Conservation (phyloP, 2,329 filamentous ascomycete genomes). For the Talaromyces marneffei region DNA sequence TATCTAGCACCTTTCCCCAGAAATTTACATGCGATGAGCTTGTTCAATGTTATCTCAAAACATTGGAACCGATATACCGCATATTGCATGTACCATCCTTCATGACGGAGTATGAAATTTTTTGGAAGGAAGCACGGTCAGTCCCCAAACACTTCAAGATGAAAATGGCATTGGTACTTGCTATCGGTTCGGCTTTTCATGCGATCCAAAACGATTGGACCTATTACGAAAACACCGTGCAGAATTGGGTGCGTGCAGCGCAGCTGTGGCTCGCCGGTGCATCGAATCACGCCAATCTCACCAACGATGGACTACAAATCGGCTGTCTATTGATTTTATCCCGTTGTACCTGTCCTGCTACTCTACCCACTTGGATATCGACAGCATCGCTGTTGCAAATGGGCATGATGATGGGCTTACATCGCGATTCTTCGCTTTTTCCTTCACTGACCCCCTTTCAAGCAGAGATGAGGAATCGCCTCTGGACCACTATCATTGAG, state of each 20-base stretch:
- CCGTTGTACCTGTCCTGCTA: constrained; percentile 24
- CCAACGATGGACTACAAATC: constrained; percentile 30
- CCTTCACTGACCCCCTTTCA: constrained; percentile 35
- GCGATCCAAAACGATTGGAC: neutral
- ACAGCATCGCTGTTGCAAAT: constrained; percentile 47
- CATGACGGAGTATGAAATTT: constrained; percentile 30
- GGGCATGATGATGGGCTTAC: constrained; percentile 50
- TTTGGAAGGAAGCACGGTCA: constrained; percentile 27
- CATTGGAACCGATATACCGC: constrained; percentile 35
- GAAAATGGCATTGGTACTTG: constrained; percentile 29
- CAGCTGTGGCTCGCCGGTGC: constrained; percentile 35
- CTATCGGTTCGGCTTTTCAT: constrained; percentile 26
- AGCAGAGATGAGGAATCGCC: constrained; percentile 46
- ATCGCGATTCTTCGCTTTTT: constrained; percentile 36
- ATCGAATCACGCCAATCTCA: constrained; percentile 25
- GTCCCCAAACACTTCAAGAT: constrained; percentile 20
- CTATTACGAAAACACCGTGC: constrained; percentile 14
- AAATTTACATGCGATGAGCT: constrained; percentile 17
- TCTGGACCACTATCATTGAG: constrained; percentile 55
- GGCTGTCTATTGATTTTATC: constrained; percentile 30
- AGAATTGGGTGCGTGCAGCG: constrained; percentile 28
- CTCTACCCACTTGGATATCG: constrained; percentile 35
- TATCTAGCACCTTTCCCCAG: constrained; percentile 3
- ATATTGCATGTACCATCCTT: constrained; percentile 39
- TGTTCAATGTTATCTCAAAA: constrained; percentile 34